Base-by-base conservation (phyloP, 164 flowering plant genomes). In the Houttuynia cordata region DNA sequence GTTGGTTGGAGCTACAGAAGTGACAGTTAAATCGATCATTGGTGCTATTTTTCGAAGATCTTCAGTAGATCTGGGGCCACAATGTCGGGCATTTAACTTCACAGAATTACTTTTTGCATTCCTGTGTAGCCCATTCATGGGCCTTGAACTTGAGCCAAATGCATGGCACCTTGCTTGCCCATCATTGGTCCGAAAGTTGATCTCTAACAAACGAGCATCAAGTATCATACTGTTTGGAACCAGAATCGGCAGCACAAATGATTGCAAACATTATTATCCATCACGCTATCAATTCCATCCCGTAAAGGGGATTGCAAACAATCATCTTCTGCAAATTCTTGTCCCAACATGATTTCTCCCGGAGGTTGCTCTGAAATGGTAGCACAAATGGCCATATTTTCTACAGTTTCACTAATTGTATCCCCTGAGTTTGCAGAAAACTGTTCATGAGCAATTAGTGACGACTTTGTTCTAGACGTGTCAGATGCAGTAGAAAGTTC, bases 1-100 rank as follows among this genome's bases (percentile, higher is more conserved):
- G 76, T 57, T 71, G 75, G 68, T 67, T 75, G 67, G 91, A 84
- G 68, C 87, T 75, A 71, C 93, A 85, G 63, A 80, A 73, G 67
- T 79, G 76, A 57, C 59, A 64, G 47, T 85, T 86, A 68, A 71
- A 73, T 70, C 88, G 76, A 51, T 83, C 95, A 71, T 58, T 68
- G 63, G 63, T 60, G 71, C 80, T 71, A 68, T 67, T 73, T 69
- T 70, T 76, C 59, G 82, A 65, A 66, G 73, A 72, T 34, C 82
- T 62, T 83, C 92, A 63, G 66, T 64, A 52, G 64, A 75, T 78
- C 80, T 87, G 0, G 68, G 61, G 64, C 75, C 76, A 71, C 64
- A 63, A 64, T 58, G 75, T 71, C 83, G 81, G 47, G 64, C 18
- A 62, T 68, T 79, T 63, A 84, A 56, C 71, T 77, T 85, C 47